These are phyloP conservation scores for Venturia pyrina DNA, from an alignment of 2,329 filamentous ascomycete genomes.

Conservation along the genomic window DNA sequence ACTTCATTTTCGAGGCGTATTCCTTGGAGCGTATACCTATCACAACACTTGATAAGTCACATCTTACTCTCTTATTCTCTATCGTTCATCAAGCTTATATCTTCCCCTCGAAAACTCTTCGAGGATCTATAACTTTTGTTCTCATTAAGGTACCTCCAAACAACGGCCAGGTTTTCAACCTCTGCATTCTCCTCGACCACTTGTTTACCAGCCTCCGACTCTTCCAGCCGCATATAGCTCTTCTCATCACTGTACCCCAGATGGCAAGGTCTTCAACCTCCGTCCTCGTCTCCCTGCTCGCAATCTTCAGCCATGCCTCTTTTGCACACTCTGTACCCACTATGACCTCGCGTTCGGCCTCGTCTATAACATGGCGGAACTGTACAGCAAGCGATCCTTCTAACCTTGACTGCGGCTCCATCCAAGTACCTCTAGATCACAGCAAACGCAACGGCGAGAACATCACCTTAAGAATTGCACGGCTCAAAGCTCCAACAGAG, in stretches of 20 bases:
- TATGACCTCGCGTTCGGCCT: neutral
- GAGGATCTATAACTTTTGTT: neutral
- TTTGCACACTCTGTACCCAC: neutral
- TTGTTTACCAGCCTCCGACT: too few species aligned
- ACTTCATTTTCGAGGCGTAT: neutral
- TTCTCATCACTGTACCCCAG: neutral
- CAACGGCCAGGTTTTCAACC: neutral
- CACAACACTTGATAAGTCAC: neutral
- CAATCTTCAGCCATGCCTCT: neutral
- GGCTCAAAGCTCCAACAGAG: neutral
- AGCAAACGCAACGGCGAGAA: neutral
- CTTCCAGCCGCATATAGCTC: neutral
- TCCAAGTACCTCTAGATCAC: slow-evolving; percentile 29
- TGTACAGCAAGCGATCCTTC: neutral
- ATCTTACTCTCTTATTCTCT: neutral
- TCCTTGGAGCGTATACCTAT: neutral
- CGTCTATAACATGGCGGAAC: slow-evolving; percentile 2
- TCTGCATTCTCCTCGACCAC: too few species aligned
- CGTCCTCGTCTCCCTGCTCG: neutral
- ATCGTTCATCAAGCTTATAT: neutral
- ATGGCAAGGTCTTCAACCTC: neutral
- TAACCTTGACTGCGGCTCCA: slow-evolving; percentile 7
- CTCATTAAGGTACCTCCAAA: neutral
- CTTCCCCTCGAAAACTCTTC: neutral
- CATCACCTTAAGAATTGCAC: neutral